phyloP scores from a whole-genome alignment of 2,329 filamentous ascomycete genomes.

The Colletotrichum ledebouriae region DNA sequence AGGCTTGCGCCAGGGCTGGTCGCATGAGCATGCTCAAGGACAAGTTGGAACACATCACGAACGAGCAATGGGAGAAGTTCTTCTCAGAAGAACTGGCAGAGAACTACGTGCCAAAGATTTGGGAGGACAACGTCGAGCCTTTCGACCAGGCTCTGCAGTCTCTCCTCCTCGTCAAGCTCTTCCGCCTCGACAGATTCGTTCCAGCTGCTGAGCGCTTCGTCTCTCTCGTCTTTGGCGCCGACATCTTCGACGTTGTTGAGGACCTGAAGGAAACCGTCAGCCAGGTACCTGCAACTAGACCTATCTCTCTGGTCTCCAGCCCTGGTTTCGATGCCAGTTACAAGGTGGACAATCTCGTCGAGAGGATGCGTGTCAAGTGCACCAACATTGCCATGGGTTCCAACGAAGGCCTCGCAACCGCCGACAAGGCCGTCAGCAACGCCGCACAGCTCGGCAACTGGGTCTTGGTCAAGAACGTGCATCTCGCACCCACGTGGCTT shows the following conservation, averaged over 20 bases:
- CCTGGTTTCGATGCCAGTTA: slow-evolving; percentile 98
- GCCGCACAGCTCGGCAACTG: slow-evolving; percentile 93
- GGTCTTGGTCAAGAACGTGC: slow-evolving; percentile 99
- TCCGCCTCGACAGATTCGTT: slow-evolving; percentile 95
- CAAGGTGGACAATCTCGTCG: slow-evolving; percentile 96
- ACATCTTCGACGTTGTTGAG: slow-evolving; percentile 85
- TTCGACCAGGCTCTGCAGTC: slow-evolving; percentile 84
- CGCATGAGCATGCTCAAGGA: slow-evolving; percentile 82
- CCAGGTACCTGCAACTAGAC: slow-evolving; percentile 85
- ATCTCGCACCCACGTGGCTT: slow-evolving; percentile 94
- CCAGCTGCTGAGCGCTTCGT: slow-evolving; percentile 94
- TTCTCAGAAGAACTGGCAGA: slow-evolving; percentile 89
- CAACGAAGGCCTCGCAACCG: slow-evolving; percentile 90
- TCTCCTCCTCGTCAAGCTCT: slow-evolving; percentile 92
- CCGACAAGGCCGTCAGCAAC: slow-evolving; percentile 94
- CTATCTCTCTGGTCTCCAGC: slow-evolving; percentile 92
- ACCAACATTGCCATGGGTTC: slow-evolving; percentile 99
- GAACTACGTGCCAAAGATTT: slow-evolving; percentile 81
- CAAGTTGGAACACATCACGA: slow-evolving; percentile 72
- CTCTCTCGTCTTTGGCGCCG: slow-evolving; percentile 83
- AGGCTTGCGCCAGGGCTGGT: slow-evolving; percentile 76
- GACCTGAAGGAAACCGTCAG: slow-evolving; percentile 88
- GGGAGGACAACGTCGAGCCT: slow-evolving; percentile 73
- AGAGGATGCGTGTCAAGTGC: slow-evolving; percentile 84
- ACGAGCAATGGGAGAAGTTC: slow-evolving; percentile 83